Evolutionary conservation across 768 basidiomycete genomes (phyloP).

Genomic region (Rossbeevera mucosa): DNA sequence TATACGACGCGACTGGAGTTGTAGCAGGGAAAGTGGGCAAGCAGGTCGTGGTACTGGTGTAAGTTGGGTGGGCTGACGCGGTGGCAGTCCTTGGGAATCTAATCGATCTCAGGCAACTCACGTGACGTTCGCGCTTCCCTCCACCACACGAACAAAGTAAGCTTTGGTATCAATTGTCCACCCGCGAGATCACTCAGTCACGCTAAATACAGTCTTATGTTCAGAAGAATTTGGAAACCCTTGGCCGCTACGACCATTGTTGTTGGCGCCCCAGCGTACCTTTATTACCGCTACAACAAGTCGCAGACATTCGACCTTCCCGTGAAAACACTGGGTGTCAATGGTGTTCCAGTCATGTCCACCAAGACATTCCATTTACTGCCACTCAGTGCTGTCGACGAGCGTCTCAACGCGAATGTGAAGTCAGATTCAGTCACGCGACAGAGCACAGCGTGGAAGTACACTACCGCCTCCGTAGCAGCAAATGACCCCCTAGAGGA

Average conservation of each 20-base stretch:
- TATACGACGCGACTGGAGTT: background rate
- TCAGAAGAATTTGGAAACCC: constrained; percentile 66
- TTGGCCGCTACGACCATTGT: constrained; percentile 49
- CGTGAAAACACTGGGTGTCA: constrained; percentile 48
- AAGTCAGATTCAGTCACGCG: constrained; percentile 41
- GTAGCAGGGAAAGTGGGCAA: constrained; percentile 1
- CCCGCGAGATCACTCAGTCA: background rate
- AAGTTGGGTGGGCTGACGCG: constrained; percentile 12
- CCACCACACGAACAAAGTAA: background rate
- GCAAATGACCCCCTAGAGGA: constrained; percentile 95
- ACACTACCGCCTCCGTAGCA: constrained; percentile 72
- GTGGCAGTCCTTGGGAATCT: constrained; percentile 24
- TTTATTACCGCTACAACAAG: constrained; percentile 46
- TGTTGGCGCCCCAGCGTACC: constrained; percentile 55
- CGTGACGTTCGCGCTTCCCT: constrained; percentile 12
- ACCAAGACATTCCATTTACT: constrained; percentile 52
- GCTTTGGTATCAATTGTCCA: background rate
- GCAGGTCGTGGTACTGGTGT: constrained; percentile 26
- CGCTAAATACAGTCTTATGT: constrained; percentile 37
- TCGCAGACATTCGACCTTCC: constrained; percentile 56
- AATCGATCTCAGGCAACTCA: constrained; percentile 17
- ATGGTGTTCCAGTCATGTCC: constrained; percentile 57
- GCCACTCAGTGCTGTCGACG: constrained; percentile 50
- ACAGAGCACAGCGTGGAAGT: constrained; percentile 65
- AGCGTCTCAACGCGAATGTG: constrained; percentile 54